These are phyloP conservation scores for Leishmania aethiopica DNA, from an alignment of 208 protist species.

Conservation along the genomic window DNA sequence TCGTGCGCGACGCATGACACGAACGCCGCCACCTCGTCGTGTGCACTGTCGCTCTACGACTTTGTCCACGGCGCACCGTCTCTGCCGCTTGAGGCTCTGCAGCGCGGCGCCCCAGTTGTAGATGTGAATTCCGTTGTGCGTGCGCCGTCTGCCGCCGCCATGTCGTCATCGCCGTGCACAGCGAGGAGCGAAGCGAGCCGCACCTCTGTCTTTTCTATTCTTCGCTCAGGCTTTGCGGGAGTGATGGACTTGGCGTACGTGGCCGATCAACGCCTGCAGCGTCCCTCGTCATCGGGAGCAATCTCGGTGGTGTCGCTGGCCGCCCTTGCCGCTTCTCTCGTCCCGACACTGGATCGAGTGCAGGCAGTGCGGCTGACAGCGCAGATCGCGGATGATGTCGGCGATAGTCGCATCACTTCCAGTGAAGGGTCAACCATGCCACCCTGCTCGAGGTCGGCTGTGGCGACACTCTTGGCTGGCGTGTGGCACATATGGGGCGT, in stretches of 20 bases:
- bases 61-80: conserved; percentile 29
- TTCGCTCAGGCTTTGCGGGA: conserved; percentile 31
- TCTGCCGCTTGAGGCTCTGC: conserved; percentile 28
- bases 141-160: not conserved
- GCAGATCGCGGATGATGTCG: conserved; percentile 15
- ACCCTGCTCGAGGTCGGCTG: not conserved
- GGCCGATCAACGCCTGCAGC: conserved; percentile 41
- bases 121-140: not conserved
- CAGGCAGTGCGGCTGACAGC: conserved; percentile 36
- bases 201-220: conserved; percentile 24
- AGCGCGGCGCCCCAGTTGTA: conserved; percentile 9
- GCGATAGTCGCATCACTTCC: not conserved
- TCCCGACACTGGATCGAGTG: conserved; percentile 30
- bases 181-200: too few relatives aligned
- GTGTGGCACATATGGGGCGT: conserved; percentile 38
- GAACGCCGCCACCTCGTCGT: not conserved
- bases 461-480: conserved; percentile 19
- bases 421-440: not conserved
- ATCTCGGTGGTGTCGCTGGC: conserved; percentile 50
- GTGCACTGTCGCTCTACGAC: not conserved
- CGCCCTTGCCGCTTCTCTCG: conserved; percentile 47
- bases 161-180: not conserved
- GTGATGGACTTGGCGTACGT: conserved; percentile 62
- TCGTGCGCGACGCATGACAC: not conserved
- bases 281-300: conserved; percentile 26